phyloP scores from a whole-genome alignment of 1,139 yeast species.

The Trichomonascaceae sp. region DNA sequence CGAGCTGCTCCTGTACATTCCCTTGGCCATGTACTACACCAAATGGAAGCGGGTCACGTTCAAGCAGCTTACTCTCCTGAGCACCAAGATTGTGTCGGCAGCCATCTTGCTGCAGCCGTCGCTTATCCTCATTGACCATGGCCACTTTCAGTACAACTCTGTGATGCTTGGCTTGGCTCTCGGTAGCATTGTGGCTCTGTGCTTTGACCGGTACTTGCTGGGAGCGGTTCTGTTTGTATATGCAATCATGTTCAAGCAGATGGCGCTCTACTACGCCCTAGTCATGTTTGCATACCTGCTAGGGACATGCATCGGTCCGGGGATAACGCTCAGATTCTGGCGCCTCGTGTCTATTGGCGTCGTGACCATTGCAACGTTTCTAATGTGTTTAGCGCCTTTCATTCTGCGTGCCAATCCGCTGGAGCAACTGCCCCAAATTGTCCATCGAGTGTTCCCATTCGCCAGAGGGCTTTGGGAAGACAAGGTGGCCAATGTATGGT shows the following conservation, averaged over 20 bases:
- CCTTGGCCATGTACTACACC: conserved; percentile 61
- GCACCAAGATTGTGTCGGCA: conserved; percentile 27
- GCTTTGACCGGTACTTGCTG: conserved; percentile 43
- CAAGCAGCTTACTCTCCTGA: background rate
- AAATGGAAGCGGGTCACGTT: conserved; percentile 23
- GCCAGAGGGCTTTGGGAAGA: conserved; percentile 94
- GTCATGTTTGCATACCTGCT: conserved; percentile 68
- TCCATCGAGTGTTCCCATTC: conserved; percentile 78
- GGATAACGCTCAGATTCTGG: conserved; percentile 21
- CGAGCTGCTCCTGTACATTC: conserved; percentile 63
- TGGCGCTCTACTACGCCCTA: conserved; percentile 91
- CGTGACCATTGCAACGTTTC: conserved; percentile 46
- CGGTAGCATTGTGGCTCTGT: conserved; percentile 50
- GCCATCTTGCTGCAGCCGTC: conserved; percentile 69
- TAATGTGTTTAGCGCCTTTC: conserved; percentile 49
- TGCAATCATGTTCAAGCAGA: conserved; percentile 79
- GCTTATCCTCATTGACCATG: conserved; percentile 79
- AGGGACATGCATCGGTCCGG: conserved; percentile 31
- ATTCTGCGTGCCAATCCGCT: conserved; percentile 13
- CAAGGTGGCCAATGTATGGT: conserved; percentile 96
- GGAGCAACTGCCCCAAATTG: conserved; percentile 19
- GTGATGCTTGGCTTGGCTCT: conserved; percentile 86
- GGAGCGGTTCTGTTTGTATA: conserved; percentile 75
- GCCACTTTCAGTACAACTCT: conserved; percentile 90
- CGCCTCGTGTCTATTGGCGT: conserved; percentile 49